phyloP scores from a whole-genome alignment of 306 rosid species.

The Sindora glabra region DNA sequence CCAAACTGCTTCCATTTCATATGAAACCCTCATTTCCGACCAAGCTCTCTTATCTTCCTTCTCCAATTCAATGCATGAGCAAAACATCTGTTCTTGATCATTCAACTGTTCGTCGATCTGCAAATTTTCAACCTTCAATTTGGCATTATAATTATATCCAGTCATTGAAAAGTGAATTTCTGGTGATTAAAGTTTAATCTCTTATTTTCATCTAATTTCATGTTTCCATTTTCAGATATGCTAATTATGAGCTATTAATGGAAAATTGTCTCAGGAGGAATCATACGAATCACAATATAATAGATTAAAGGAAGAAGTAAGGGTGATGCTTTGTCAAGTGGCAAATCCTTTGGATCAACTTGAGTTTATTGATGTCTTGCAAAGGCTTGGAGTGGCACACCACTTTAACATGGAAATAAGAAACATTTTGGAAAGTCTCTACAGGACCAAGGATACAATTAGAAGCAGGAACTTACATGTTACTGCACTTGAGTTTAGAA shows the following conservation, averaged over 20 bases:
- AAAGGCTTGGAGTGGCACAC: conserved; percentile 33
- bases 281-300: not conserved
- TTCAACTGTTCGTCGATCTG: conserved; percentile 1
- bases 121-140: conserved; percentile 11
- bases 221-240: not conserved
- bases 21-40: not conserved
- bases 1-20: not conserved
- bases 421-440: not conserved
- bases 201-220: not conserved
- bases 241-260: no score
- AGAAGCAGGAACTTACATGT: conserved; percentile 12
- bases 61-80: not conserved
- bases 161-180: not conserved
- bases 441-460: not conserved
- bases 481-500: no score
- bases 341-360: conserved; percentile 1
- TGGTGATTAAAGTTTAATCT: no score
- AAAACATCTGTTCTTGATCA: not conserved
- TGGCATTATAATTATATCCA: conserved; percentile 12
- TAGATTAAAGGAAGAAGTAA: not conserved
- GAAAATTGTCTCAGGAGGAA: no score
- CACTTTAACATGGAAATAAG: conserved; percentile 20
- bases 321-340: not conserved
- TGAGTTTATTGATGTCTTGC: conserved; percentile 21
- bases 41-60: not conserved